phyloP scores from a whole-genome alignment of 495 filamentous ascomycete species.

The Bacidia gigantensis region DNA sequence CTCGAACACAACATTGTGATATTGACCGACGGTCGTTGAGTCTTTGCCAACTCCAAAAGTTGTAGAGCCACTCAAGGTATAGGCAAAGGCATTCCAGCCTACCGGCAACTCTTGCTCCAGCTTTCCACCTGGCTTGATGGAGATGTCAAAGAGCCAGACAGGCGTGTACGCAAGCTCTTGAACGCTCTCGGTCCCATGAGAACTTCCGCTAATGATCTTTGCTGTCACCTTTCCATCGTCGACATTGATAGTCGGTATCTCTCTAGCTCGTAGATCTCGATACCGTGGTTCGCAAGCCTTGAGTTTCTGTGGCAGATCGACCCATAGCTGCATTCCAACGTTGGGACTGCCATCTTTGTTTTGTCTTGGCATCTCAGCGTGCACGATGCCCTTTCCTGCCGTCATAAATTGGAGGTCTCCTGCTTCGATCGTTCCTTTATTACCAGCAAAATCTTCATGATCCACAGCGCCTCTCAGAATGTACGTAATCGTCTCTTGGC shows the following conservation, averaged over 20 bases:
- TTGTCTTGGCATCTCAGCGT: slow-evolving; percentile 89
- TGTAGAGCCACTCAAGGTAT: slow-evolving; percentile 58
- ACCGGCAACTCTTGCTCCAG: slow-evolving; percentile 59
- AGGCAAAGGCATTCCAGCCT: slow-evolving; percentile 87
- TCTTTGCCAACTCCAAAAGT: slow-evolving; percentile 47
- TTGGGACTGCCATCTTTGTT: slow-evolving; percentile 63
- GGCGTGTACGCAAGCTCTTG: slow-evolving; percentile 89
- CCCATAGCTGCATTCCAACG: slow-evolving; percentile 89
- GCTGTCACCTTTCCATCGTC: slow-evolving; percentile 63
- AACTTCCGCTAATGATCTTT: slow-evolving; percentile 80
- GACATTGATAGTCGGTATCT: slow-evolving; percentile 57
- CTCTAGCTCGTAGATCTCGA: slow-evolving; percentile 59
- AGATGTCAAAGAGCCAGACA: slow-evolving; percentile 82
- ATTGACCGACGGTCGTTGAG: slow-evolving; percentile 39
- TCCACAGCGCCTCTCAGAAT: slow-evolving; percentile 71
- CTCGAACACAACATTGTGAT: slow-evolving; percentile 85
- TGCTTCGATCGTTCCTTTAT: slow-evolving; percentile 67
- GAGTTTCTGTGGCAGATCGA: slow-evolving; percentile 68
- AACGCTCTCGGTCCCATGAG: slow-evolving; percentile 70
- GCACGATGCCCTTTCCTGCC: slow-evolving; percentile 81
- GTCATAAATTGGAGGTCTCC: slow-evolving; percentile 98
- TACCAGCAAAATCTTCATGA: slow-evolving; percentile 91
- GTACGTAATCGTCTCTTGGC: slow-evolving; percentile 86
- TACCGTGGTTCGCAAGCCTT: slow-evolving; percentile 88
- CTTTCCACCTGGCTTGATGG: slow-evolving; percentile 64